Evolutionary conservation across 371 early-diverging fungal genomes (phyloP), one percentile per base, ranked within the genome.

Genomic region (Phascolomyces articulosus): DNA sequence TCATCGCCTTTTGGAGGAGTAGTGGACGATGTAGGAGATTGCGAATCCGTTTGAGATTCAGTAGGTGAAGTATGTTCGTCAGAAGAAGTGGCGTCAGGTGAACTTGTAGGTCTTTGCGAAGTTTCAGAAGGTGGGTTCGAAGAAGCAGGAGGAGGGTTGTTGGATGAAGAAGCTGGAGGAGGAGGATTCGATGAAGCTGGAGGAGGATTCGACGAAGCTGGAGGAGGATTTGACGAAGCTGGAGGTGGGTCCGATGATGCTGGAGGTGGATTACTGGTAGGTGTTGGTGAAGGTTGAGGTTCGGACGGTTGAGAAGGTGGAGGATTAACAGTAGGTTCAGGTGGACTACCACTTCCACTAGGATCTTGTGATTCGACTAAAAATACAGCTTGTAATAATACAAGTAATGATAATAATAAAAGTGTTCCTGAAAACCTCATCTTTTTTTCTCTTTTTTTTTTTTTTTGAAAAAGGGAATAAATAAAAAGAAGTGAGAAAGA

Each of bases 361-460:
- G 49, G 18, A 24, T 55, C n/a, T 48, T 41, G 49, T 23, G 62
- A 56, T 9, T 58, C 62, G 67, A 62, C 67, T 34, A 56, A 11
- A 21, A 27, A 47, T 27, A 28, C 27, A 13, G 60, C 48, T 31
- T 59, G 65, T 23, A 60, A 44, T 51, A 61, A 56, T 24, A 48
- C 54, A 18, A 62, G 65, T 58, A 61, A 40, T 55, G 49, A 40
- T 15, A 57, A 40, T 41, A 62, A 40, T 28, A 61, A 65, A 58
- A 29, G 23, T 21, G 58, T 58, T 8, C 47, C 60, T 40, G 65
- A 61, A 44, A 62, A 40, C 56, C 66, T 40, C 61, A 65, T 60
- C 27, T 38, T 34, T 38, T 26, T 58, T 27, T 28, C 28, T 4
- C 8, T 27, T 28, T n/a, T 6, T 13, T 38, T 13, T 38, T 38